Evolutionary conservation across 768 basidiomycete species (phyloP).

Genomic region (Phlegmacium glaucopus): DNA sequence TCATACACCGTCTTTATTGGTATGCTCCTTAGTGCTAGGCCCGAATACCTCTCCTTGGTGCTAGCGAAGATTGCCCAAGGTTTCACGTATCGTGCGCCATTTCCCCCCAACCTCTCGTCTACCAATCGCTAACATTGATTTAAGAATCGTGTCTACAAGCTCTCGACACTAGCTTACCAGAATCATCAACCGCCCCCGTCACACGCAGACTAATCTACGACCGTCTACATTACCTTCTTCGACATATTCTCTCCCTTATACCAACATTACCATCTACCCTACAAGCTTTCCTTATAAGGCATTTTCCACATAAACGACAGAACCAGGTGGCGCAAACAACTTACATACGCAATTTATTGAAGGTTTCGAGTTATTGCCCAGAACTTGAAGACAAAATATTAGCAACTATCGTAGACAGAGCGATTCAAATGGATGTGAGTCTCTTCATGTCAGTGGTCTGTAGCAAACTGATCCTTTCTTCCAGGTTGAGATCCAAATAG

Average conservation of each 20-base stretch:
- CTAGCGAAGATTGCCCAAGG: constrained; percentile 80
- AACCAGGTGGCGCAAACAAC: constrained; percentile 74
- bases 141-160: constrained; percentile 73
- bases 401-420: constrained; percentile 86
- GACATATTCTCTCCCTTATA: constrained; percentile 82
- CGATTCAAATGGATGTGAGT: constrained; percentile 92
- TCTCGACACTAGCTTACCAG: constrained; percentile 52
- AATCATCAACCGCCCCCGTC: constrained; percentile 65
- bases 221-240: constrained; percentile 82
- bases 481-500: constrained; percentile 96
- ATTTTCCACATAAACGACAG: constrained; percentile 95
- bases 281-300: constrained; percentile 75
- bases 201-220: constrained; percentile 84
- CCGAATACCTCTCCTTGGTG: constrained; percentile 87
- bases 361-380: constrained; percentile 81
- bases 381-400: constrained; percentile 83
- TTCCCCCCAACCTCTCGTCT: background rate
- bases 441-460: background rate
- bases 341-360: constrained; percentile 87
- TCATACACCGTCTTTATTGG: constrained; percentile 88
- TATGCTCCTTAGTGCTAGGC: constrained; percentile 86
- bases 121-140: constrained; percentile 6
- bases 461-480: background rate
- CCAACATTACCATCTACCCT: constrained; percentile 89
- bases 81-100: constrained; percentile 80